Conservation (phyloP, 1,284 basidiomycete species). For the Filobasidium uniguttulatum region DNA sequence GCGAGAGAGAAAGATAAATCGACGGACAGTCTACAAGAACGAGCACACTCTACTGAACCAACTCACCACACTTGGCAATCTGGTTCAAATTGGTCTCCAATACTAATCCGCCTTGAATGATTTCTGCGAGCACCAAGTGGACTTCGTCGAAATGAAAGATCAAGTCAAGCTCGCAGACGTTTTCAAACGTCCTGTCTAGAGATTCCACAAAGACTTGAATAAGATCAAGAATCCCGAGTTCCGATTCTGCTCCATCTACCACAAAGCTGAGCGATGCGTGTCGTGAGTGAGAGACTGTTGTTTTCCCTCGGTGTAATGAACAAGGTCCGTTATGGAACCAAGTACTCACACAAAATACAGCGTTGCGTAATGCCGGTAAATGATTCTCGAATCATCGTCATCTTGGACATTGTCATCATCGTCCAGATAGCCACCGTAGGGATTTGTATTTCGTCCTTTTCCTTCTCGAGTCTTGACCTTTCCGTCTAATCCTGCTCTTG, state of each 20-base stretch:
- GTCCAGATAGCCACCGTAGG: slow-evolving; percentile 1
- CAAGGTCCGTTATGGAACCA: not conserved
- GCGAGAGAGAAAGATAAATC: not conserved
- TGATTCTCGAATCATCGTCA: slow-evolving; percentile 38
- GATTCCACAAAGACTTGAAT: slow-evolving; percentile 99
- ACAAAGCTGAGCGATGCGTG: slow-evolving; percentile 49
- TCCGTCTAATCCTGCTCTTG: slow-evolving; percentile 12
- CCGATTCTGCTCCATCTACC: slow-evolving; percentile 86
- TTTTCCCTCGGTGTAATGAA: not conserved
- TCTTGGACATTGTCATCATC: slow-evolving; percentile 18
- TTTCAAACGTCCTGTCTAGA: slow-evolving; percentile 88
- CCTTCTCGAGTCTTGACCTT: slow-evolving; percentile 13
- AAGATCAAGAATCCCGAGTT: slow-evolving; percentile 87
- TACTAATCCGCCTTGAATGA: slow-evolving; percentile 93
- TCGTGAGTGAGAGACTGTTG: not conserved
- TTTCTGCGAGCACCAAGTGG: slow-evolving; percentile 84
- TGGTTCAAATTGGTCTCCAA: slow-evolving; percentile 95
- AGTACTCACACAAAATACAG: slow-evolving; percentile 65
- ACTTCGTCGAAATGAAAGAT: slow-evolving; percentile 99
- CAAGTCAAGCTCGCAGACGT: slow-evolving; percentile 95
- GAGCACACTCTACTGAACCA: slow-evolving; percentile 22
- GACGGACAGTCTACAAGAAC: not conserved
- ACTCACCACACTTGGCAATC: slow-evolving; percentile 57
- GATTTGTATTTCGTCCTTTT: slow-evolving; percentile 1
- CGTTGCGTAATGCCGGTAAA: slow-evolving; percentile 66